Evolutionary conservation across 495 filamentous ascomycete genomes (phyloP).

Genomic region (Penicillium argentinense): DNA sequence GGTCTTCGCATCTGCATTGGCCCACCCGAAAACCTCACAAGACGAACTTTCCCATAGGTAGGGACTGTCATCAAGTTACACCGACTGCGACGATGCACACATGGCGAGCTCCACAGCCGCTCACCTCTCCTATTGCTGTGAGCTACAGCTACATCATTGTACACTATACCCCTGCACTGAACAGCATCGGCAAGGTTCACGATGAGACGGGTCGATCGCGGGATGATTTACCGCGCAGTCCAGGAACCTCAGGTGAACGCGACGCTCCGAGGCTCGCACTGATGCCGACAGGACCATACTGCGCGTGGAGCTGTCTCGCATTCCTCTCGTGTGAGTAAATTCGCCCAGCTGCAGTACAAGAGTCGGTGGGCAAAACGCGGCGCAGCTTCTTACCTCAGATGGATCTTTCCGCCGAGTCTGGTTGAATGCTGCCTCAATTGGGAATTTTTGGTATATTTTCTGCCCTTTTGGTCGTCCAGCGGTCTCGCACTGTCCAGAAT

Average conservation of each 20-base stretch:
- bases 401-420: too few relatives aligned
- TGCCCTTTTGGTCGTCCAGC: too few relatives aligned
- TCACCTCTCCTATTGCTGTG: constrained; percentile 1
- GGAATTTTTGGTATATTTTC: too few relatives aligned
- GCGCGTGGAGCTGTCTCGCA: too few relatives aligned
- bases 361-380: constrained; percentile 6
- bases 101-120: constrained; percentile 15
- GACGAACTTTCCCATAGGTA: constrained; percentile 1
- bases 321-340: not conserved
- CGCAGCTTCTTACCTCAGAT: constrained; percentile 1
- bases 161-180: too few relatives aligned
- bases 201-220: constrained; percentile 7
- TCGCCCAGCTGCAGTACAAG: not conserved
- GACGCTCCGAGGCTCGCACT: too few relatives aligned
- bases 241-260: constrained; percentile 14
- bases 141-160: too few relatives aligned
- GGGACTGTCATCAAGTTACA: constrained; percentile 12
- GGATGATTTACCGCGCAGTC: constrained; percentile 23
- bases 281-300: too few relatives aligned
- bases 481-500: too few relatives aligned
- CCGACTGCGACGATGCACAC: constrained; percentile 18
- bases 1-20: constrained; percentile 12
- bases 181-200: constrained; percentile 17
- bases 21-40: constrained; percentile 6
- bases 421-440: too few relatives aligned